Evolutionary conservation across 352 stramenopile species (phyloP).

Genomic region (Globisporangium okanoganense): DNA sequence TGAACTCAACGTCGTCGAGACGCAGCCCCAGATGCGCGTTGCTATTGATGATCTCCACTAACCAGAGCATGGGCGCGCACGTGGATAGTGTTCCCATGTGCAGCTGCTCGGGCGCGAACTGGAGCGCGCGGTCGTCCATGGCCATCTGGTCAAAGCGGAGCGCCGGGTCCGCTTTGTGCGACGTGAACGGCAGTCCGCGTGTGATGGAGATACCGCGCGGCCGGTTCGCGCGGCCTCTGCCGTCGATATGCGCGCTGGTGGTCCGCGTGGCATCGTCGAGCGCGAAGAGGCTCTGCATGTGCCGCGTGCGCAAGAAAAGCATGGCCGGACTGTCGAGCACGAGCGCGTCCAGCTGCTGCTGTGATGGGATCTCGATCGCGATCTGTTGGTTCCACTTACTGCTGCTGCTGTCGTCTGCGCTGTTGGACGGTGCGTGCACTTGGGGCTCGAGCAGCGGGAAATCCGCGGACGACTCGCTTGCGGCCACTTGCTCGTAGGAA

Average conservation of each 20-base stretch:
- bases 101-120: slow-evolving; percentile 32
- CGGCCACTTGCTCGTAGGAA: background rate
- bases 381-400: background rate
- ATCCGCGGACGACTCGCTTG: slow-evolving; percentile 8
- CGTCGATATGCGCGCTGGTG: slow-evolving; percentile 3
- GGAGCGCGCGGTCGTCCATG: slow-evolving; percentile 25
- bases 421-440: background rate
- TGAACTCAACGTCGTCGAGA: slow-evolving; percentile 39
- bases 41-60: slow-evolving; percentile 38
- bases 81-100: slow-evolving; percentile 33
- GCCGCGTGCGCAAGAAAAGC: background rate
- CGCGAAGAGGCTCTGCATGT: background rate
- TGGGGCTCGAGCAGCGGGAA: slow-evolving; percentile 1
- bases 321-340: slow-evolving; percentile 6
- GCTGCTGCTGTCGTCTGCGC: background rate
- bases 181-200: slow-evolving; percentile 13
- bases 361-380: slow-evolving; percentile 11
- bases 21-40: slow-evolving; percentile 19
- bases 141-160: background rate
- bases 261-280: slow-evolving; percentile 1
- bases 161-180: background rate
- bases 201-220: slow-evolving; percentile 41
- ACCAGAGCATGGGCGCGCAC: slow-evolving; percentile 27
- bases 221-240: slow-evolving; percentile 9
- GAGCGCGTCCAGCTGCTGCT: slow-evolving; percentile 8